A percentile compares a stretch with the other conserved stretches of the same genome.
Conservation (phyloP, 106 monocot genomes). For the Apostasia ramifera region DNA sequence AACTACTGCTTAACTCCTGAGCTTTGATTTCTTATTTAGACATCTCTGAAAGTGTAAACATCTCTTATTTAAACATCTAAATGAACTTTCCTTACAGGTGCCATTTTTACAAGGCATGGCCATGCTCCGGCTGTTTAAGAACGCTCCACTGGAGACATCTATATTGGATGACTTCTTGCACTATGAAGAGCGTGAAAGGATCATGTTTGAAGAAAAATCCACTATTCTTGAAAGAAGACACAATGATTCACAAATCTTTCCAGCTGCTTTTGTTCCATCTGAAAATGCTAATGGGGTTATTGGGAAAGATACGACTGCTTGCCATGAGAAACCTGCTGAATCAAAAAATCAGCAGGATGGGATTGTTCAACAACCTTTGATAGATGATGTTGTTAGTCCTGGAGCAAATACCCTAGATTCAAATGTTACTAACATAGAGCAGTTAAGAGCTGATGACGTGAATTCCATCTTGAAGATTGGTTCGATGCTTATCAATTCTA, state of each 20-base stretch:
- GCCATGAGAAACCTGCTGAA: not conserved
- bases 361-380: not conserved
- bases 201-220: conserved; percentile 56
- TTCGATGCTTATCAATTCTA: conserved; percentile 17
- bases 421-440: not conserved
- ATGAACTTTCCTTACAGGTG: conserved; percentile 27
- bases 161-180: conserved; percentile 75
- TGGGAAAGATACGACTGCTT: conserved; percentile 5
- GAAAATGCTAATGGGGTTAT: conserved; percentile 13
- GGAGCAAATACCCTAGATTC: not conserved
- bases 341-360: not conserved
- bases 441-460: conserved; percentile 1
- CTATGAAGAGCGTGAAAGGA: conserved; percentile 70
- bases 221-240: conserved; percentile 33
- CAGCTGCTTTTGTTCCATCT: conserved; percentile 15
- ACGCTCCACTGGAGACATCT: conserved; percentile 42
- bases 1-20: too few relatives aligned
- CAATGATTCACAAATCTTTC: conserved; percentile 7
- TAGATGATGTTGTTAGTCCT: not conserved
- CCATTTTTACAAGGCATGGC: conserved; percentile 50
- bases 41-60: too few relatives aligned
- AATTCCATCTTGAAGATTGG: conserved; percentile 16
- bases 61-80: too few relatives aligned
- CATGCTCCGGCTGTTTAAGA: conserved; percentile 71
- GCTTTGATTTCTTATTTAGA: too few relatives aligned